Evolutionary conservation across 306 rosid genomes (phyloP), one percentile per base, ranked within the genome.

Genomic region (Corylus avellana): DNA sequence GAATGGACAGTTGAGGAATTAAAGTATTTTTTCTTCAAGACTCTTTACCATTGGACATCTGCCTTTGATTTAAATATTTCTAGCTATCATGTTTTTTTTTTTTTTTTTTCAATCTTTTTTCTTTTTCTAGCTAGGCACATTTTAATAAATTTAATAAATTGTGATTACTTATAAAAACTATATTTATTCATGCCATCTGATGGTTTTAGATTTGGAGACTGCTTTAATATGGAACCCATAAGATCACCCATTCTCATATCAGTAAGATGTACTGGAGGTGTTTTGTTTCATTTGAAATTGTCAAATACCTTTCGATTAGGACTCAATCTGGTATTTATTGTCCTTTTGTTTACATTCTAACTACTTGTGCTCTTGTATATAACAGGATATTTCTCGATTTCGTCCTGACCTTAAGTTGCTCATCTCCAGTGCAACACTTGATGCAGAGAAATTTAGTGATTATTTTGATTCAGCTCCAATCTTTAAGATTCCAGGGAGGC

Each of bases 401-500:
- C 91, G 98, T 69, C 98, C 98, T 12, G 98, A 95, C 86, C 91
- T 95, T 29, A 95, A 93, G 89, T 81, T 95, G 86, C 87, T 95
- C 29, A 95, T 95, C 82, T 95, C 98, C 18, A 95, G 99, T 86
- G 98, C 99, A 53, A 95, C 99, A 7, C 93, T 95, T 77, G 99
- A 93, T 81, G 99, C 97, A 1, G 99, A 93, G 76, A 95, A 93
- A 87, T 93, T 95, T 78, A 92, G 98, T 61, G 94, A 91, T 83
- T 95, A 88, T 84, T 95, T 95, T 76, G 98, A 95, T 87, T 84
- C 92, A 56, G 99, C 99, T 64, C 99, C 99, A 69, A 95, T 95
- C 80, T 95, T 95, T 51, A 93, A 84, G 88, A 91, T 95, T 84
- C 98, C 98, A 2, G 98, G 99, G 72, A 83, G 99, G 76, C 84